A percentile compares a stretch with the other conserved stretches of the same genome.
phyloP scores from a whole-genome alignment of 345 rosid species.

The Litchi chinensis region DNA sequence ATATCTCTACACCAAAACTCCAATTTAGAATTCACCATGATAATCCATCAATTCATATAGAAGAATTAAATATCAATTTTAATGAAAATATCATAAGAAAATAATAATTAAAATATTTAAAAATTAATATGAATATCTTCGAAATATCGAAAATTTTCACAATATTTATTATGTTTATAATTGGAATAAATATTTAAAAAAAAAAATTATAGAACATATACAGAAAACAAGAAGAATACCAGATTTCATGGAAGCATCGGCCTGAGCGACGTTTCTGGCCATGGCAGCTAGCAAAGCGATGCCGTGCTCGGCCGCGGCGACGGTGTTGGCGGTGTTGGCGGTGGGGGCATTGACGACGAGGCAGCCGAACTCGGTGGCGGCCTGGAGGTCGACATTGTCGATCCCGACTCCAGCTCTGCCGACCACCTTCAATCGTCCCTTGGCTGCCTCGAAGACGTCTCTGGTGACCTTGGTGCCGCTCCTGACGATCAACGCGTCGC shows the following conservation, averaged over 20 bases:
- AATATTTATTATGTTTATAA: too few relatives aligned
- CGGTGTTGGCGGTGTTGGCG: conserved; percentile 79
- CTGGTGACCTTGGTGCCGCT: conserved; percentile 88
- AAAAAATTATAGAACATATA: too few relatives aligned
- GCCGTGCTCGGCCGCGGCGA: conserved; percentile 87
- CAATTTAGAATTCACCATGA: too few relatives aligned
- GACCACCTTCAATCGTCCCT: conserved; percentile 75
- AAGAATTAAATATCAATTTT: too few relatives aligned
- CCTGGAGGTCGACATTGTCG: conserved; percentile 87
- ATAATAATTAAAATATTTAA: too few relatives aligned
- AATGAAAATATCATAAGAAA: too few relatives aligned
- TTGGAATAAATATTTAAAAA: neutral
- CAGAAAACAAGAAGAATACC: conserved; percentile 33
- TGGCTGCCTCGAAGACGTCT: conserved; percentile 71
- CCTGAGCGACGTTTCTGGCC: conserved; percentile 79
- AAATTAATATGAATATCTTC: too few relatives aligned
- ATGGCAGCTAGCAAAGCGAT: conserved; percentile 76
- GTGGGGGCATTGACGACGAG: conserved; percentile 85
- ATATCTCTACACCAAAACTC: too few relatives aligned
- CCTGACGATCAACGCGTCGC: conserved; percentile 81
- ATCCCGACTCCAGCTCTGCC: conserved; percentile 91
- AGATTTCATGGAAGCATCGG: conserved; percentile 86
- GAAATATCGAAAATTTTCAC: too few relatives aligned
- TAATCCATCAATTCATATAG: too few relatives aligned
- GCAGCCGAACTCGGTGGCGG: conserved; percentile 82